These are phyloP conservation scores for Ligustrum vulgare DNA, from an alignment of 257 asterid genomes.

Conservation along the genomic window DNA sequence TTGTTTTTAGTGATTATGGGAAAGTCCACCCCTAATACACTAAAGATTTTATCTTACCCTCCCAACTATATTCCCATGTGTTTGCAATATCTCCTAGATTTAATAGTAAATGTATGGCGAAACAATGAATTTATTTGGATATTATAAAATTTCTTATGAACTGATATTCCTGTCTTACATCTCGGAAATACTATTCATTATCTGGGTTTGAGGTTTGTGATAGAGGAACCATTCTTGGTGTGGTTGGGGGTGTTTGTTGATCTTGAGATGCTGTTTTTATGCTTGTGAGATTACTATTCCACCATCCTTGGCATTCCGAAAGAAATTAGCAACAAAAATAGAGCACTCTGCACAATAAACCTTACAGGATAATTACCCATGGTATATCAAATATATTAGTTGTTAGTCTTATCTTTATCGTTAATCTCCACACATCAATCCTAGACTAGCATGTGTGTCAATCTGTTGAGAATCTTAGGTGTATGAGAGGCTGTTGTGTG, in stretches of 20 bases:
- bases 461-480: constrained; percentile 5
- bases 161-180: neutral
- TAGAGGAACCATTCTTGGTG: neutral
- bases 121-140: neutral
- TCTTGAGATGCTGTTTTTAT: neutral
- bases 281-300: neutral
- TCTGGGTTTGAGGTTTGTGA: neutral
- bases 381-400: neutral
- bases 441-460: neutral
- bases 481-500: constrained; percentile 5
- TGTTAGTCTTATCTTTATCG: constrained; percentile 13
- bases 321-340: constrained; percentile 3
- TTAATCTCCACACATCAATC: neutral
- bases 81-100: neutral
- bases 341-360: neutral
- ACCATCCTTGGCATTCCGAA: neutral
- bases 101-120: neutral
- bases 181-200: neutral
- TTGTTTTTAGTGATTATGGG: neutral
- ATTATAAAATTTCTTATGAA: neutral
- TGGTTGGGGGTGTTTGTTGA: neutral
- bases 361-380: constrained; percentile 2
- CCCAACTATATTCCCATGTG: neutral
- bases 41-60: neutral
- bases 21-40: neutral